Base-by-base conservation (phyloP, 2,329 filamentous ascomycete species). In the Didymosphaeria variabile region DNA sequence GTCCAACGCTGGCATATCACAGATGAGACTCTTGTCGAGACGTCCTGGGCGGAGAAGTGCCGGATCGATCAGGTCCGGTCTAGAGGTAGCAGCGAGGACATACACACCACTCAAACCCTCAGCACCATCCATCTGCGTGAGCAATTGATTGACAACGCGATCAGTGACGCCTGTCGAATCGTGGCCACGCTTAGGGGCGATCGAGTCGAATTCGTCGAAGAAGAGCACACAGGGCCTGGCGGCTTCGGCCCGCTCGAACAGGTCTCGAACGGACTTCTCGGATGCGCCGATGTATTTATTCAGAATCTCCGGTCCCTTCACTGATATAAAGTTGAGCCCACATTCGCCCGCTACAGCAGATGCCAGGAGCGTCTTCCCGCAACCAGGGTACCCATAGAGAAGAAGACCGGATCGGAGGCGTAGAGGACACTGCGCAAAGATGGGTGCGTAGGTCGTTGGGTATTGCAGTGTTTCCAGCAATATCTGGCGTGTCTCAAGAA, bases 221-320 rank as follows among this genome's bases (percentile, higher is more conserved):
- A 99, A 99, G 9, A 99, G 84, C 5, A 99, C 92, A 70, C 95
- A 98, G 0, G 96, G 96, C 61, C 91, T 89, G 5, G 95, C 95
- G 3, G 95, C 94, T 73, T 90, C 89, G 0, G 95, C 95, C 45
- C 95, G 88, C 75, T 97, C 94, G 72, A 99, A 99, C 1, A 99
- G 84, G 77, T 99, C 95, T 45, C 96, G 89, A 7, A 99, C 94
- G 62, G 90, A 93, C 84, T 99, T 99, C 74, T 99, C 95, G 31
- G 92, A 97, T 0, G 95, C 95, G 73, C 95, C 95, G 61, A 99
- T 99, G 78, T 99, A 99, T 80, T 99, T 99, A 84, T 99, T 99
- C 57, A 99, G 82, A 61, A 99, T 98, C 78, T 99, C 96, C 0
- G 95, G 95, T 0, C 95, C 95, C 81, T 99, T 99, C 73, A 99